Evolutionary conservation across 2,329 filamentous ascomycete species (phyloP).

Genomic region (Simplicillium sp.): DNA sequence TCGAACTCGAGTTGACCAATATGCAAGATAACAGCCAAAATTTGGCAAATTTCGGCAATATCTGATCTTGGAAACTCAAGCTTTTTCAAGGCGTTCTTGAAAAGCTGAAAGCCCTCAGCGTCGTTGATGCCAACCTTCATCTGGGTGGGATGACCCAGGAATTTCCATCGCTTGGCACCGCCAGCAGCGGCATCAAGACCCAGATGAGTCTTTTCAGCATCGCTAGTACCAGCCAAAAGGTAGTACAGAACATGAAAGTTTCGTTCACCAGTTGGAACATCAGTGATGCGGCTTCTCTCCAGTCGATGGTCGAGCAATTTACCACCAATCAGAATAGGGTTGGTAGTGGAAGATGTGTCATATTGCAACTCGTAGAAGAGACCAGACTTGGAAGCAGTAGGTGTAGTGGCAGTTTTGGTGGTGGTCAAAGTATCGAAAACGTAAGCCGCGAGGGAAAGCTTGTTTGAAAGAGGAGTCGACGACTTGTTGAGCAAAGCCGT

Average conservation of each 20-base stretch:
- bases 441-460: constrained; percentile 87
- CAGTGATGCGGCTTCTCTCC: constrained; percentile 82
- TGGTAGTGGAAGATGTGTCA: constrained; percentile 75
- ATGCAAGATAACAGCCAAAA: constrained; percentile 89
- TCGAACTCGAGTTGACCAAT: constrained; percentile 95
- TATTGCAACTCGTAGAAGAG: constrained; percentile 96
- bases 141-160: constrained; percentile 91
- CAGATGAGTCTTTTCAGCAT: constrained; percentile 81
- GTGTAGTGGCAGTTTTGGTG: constrained; percentile 92
- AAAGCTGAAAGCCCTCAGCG: constrained; percentile 88
- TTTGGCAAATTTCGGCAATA: constrained; percentile 94
- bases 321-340: constrained; percentile 82
- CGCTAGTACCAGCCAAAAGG: constrained; percentile 81
- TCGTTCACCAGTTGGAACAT: constrained; percentile 89
- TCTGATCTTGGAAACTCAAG: constrained; percentile 88
- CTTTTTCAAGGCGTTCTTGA: constrained; percentile 91
- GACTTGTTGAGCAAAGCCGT: constrained; percentile 81
- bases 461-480: constrained; percentile 85
- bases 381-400: constrained; percentile 90
- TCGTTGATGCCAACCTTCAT: constrained; percentile 97
- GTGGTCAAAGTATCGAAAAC: constrained; percentile 95
- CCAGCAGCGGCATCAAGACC: constrained; percentile 44
- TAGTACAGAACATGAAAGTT: constrained; percentile 98
- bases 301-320: constrained; percentile 91
- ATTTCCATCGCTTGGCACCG: constrained; percentile 79